Base-by-base conservation (phyloP, 2,329 filamentous ascomycete species). In the Orbilia ellipsospora region DNA sequence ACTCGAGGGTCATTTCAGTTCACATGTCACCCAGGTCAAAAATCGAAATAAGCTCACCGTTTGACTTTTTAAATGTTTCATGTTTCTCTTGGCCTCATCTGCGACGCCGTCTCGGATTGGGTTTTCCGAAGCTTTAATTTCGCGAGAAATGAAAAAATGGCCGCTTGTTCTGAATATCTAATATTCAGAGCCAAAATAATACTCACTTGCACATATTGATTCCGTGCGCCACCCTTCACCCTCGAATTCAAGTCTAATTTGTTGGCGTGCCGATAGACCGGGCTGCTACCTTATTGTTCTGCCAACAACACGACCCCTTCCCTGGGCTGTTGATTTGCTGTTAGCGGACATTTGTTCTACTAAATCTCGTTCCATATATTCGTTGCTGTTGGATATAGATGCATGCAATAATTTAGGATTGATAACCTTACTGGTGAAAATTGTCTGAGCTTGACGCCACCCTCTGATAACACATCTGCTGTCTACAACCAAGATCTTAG, bases 381-480 rank as follows among this genome's bases (percentile, higher is more conserved):
- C 16, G 44, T 48, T n/a, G 44, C 44, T 15, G 44, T 48, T 48
- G 16, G 4, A 15, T 48, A 6, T 5, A 48, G 44, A 36, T 13
- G 44, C 44, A 48, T 36, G 5, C 13, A 18, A 59, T 18, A 0
- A 44, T 5, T 23, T 26, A n/a, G 20, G 12, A 26, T 62, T 16
- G 44, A 18, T 13, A 26, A 6, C 87, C 89, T 84, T 82, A 94
- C 92, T 77, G 93, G 92, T 77, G 90, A 90, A 81, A 97, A 98
- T 82, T 98, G 94, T 79, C 95, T 87, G 80, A 99, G 83, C 76
- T 87, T 88, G 16, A 98, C 92, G 0, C 94, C 94, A 5, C 93
- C 93, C 82, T 93, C 89, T 70, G 88, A 85, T 78, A 99, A 92
- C 28, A 99, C 91, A 61, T 88, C 87, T 7, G 94, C 93, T 44